These are phyloP conservation scores for Glycine latifolia DNA, from an alignment of 306 rosid species.

Conservation along the genomic window DNA sequence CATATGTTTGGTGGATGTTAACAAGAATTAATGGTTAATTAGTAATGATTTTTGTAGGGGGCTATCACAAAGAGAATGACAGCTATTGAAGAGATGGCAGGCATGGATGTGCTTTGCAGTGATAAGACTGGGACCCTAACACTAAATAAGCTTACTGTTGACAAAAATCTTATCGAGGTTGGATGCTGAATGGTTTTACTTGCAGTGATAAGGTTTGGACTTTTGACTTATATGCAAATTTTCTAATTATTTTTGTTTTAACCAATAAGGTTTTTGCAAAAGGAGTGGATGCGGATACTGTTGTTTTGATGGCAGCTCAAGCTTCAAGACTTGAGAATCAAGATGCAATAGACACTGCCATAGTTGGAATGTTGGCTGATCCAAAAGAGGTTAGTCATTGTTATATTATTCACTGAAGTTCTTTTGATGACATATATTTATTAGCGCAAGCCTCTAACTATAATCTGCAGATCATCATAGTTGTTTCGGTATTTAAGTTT, in stretches of 20 bases:
- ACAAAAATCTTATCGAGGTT: conserved; percentile 88
- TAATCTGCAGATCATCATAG: not conserved
- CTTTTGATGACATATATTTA: not conserved
- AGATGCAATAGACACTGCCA: conserved; percentile 91
- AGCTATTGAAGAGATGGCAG: conserved; percentile 97
- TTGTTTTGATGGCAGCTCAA: conserved; percentile 91
- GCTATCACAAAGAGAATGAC: conserved; percentile 98
- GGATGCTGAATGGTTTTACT: conserved; percentile 37
- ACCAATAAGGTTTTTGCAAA: conserved; percentile 70
- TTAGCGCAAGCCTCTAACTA: conserved; percentile 4
- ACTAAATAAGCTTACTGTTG: conserved; percentile 80
- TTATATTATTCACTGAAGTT: not conserved
- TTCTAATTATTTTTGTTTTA: conserved; percentile 34
- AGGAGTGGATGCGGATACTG: conserved; percentile 85
- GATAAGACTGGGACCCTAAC: conserved; percentile 94
- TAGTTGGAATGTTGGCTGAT: conserved; percentile 93
- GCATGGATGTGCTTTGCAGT: conserved; percentile 98
- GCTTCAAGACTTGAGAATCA: conserved; percentile 93
- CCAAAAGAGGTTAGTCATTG: conserved; percentile 76
- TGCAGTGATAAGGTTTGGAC: not conserved
- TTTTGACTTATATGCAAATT: not conserved
- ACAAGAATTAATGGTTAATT: conserved; percentile 22
- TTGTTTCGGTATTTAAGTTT: conserved; percentile 5
- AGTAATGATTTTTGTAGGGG: conserved; percentile 62
- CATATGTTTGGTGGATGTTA: conserved; percentile 14